Conservation (phyloP, 495 filamentous ascomycete genomes). For the Penicillium riverlandense region DNA sequence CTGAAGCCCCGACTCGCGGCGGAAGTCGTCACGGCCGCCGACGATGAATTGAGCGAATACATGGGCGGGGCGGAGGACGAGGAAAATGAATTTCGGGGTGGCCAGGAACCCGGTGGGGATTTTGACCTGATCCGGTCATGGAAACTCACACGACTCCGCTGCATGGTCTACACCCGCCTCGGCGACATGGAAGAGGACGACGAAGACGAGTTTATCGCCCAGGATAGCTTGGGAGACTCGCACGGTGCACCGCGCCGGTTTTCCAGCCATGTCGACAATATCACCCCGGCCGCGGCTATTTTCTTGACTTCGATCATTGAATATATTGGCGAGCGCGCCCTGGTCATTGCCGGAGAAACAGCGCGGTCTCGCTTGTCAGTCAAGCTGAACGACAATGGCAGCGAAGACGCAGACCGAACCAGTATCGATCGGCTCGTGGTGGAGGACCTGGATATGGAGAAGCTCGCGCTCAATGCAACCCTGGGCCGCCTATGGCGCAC, state of each 20-base stretch:
- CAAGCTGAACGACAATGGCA: slow-evolving; percentile 20
- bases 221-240: slow-evolving; percentile 56
- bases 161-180: slow-evolving; percentile 96
- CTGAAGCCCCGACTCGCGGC: slow-evolving; percentile 82
- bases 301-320: slow-evolving; percentile 94
- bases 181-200: slow-evolving; percentile 98
- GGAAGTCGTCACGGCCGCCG: slow-evolving; percentile 79
- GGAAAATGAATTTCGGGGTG: slow-evolving; percentile 50
- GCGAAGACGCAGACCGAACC: slow-evolving; percentile 17
- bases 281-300: slow-evolving; percentile 89
- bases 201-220: slow-evolving; percentile 75
- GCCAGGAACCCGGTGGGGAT: slow-evolving; percentile 44
- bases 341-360: slow-evolving; percentile 83
- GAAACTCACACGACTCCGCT: slow-evolving; percentile 84
- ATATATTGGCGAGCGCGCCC: slow-evolving; percentile 84
- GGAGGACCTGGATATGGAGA: slow-evolving; percentile 89
- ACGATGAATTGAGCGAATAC: slow-evolving; percentile 86
- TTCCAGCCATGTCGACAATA: slow-evolving; percentile 53
- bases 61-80: slow-evolving; percentile 71
- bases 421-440: slow-evolving; percentile 62
- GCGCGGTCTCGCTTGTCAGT: slow-evolving; percentile 61
- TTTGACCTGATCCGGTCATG: slow-evolving; percentile 86
- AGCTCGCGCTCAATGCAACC: slow-evolving; percentile 79
- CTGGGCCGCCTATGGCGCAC: slow-evolving; percentile 88
- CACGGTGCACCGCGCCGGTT: slow-evolving; percentile 45